Percentiles rank a stretch among this genome's conserved stretches.
Conservation (phyloP, 2,329 filamentous ascomycete genomes). For the Periconia sp. region DNA sequence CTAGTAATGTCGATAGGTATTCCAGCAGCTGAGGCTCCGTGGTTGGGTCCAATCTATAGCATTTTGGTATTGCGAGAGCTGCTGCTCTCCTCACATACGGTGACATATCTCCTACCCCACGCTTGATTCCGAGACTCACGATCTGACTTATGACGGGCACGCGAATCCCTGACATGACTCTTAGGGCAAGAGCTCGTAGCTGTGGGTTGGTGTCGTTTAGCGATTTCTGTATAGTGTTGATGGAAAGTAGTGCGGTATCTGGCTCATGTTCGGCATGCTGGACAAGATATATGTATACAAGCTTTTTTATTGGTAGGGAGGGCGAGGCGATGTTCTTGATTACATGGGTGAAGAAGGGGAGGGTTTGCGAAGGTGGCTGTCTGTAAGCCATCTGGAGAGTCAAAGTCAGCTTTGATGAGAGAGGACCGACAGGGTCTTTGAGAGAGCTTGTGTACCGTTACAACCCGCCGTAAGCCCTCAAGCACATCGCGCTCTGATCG, state of each 20-base stretch:
- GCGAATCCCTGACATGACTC: slow-evolving; percentile 96
- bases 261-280: slow-evolving; percentile 96
- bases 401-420: slow-evolving; percentile 25
- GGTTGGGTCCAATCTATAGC: slow-evolving; percentile 85
- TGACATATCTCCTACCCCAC: slow-evolving; percentile 91
- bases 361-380: slow-evolving; percentile 69
- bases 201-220: slow-evolving; percentile 91
- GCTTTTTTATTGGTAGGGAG: slow-evolving; percentile 93
- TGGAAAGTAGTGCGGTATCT: slow-evolving; percentile 91
- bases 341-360: slow-evolving; percentile 95
- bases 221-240: slow-evolving; percentile 99
- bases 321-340: slow-evolving; percentile 97
- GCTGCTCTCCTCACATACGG: slow-evolving; percentile 91
- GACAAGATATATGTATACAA: slow-evolving; percentile 97
- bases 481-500: slow-evolving; percentile 91
- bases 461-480: slow-evolving; percentile 86
- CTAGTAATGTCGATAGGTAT: slow-evolving; percentile 77
- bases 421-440: no score
- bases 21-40: slow-evolving; percentile 86
- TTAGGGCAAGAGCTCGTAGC: slow-evolving; percentile 86
- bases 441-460: slow-evolving; percentile 67
- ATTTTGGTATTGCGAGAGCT: slow-evolving; percentile 93
- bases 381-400: slow-evolving; percentile 88
- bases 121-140: slow-evolving; percentile 93
- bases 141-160: slow-evolving; percentile 98